Percentiles rank a stretch among this genome's conserved stretches.
Evolutionary conservation across 495 filamentous ascomycete species (phyloP).

Genomic region (Aspergillus hancockii): DNA sequence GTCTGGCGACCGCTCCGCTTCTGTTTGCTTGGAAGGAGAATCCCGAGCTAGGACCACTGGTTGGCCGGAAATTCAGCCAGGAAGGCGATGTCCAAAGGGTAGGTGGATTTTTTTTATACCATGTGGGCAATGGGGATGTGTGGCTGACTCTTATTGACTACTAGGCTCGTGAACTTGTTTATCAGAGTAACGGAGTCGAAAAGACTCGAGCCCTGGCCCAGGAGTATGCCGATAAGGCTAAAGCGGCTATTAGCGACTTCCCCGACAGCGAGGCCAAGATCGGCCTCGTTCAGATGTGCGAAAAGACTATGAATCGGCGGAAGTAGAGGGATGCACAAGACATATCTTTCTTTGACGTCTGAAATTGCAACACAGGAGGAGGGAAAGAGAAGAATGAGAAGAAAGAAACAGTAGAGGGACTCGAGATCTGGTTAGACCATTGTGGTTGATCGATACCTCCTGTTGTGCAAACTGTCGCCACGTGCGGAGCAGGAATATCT

Average conservation of each 20-base stretch:
- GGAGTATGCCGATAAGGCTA: slow-evolving; percentile 87
- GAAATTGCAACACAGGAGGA: too few relatives aligned
- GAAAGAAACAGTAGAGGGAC: not conserved
- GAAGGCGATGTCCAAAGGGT: slow-evolving; percentile 85
- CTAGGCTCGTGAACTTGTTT: slow-evolving; percentile 83
- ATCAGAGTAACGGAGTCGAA: slow-evolving; percentile 80
- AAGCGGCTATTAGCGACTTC: slow-evolving; percentile 75
- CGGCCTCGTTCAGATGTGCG: slow-evolving; percentile 88
- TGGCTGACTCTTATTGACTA: slow-evolving; percentile 11
- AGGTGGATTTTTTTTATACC: slow-evolving; percentile 33
- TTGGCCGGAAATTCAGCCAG: slow-evolving; percentile 83
- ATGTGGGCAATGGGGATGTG: not conserved
- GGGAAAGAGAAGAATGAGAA: too few relatives aligned
- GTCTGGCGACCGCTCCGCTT: slow-evolving; percentile 91
- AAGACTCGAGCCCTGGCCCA: slow-evolving; percentile 87
- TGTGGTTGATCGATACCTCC: not conserved
- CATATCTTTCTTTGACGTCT: not conserved
- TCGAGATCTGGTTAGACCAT: not conserved
- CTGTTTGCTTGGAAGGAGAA: slow-evolving; percentile 95
- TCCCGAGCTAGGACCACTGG: slow-evolving; percentile 79
- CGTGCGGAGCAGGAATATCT: not conserved
- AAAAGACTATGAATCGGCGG: slow-evolving; percentile 84
- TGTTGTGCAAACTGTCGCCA: not conserved
- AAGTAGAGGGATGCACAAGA: slow-evolving; percentile 54
- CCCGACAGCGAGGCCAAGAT: slow-evolving; percentile 91